Percentiles rank a stretch among this genome's conserved stretches.
Evolutionary conservation across 768 basidiomycete genomes (phyloP).

Genomic region (Mycena rosella): DNA sequence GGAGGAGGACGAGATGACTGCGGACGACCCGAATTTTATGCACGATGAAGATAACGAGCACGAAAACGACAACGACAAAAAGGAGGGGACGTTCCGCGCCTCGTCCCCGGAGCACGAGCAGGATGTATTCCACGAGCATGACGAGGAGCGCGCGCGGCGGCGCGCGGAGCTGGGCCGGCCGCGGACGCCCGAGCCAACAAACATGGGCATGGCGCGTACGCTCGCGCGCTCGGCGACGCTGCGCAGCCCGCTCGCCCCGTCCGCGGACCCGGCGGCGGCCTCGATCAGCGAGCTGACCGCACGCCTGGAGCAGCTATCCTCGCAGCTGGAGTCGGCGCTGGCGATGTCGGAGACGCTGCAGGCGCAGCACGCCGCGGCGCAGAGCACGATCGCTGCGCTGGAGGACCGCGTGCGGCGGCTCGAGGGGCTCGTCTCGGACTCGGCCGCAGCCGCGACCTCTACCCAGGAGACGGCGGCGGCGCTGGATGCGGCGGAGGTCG

Average conservation of each 20-base stretch:
- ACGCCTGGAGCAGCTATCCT: conserved; percentile 71
- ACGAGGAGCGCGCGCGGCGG: conserved; percentile 65
- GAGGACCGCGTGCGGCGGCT: conserved; percentile 77
- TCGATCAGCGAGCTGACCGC: conserved; percentile 70
- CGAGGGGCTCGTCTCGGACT: conserved; percentile 68
- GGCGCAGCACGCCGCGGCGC: conserved; percentile 82
- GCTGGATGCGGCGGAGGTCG: conserved; percentile 66
- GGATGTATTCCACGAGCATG: conserved; percentile 45
- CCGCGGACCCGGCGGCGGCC: conserved; percentile 42
- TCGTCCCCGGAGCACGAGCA: conserved; percentile 26
- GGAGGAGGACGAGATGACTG: conserved; percentile 39
- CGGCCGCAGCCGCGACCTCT: no score
- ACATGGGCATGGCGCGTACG: conserved; percentile 57
- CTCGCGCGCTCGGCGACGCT: conserved; percentile 49
- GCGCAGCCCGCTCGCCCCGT: conserved; percentile 41
- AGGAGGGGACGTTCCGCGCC: conserved; percentile 16
- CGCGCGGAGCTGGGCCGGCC: conserved; percentile 76
- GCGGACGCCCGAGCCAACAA: conserved; percentile 84
- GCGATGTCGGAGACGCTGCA: conserved; percentile 81
- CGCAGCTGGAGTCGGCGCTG: conserved; percentile 82
- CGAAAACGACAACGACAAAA: conserved; percentile 17
- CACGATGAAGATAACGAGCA: neutral
- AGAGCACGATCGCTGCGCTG: conserved; percentile 75
- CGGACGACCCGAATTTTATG: neutral
- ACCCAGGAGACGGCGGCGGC: conserved; percentile 59